Conservation (phyloP, 441 rosid genomes). For the Euphorbia schlechtendalii region DNA sequence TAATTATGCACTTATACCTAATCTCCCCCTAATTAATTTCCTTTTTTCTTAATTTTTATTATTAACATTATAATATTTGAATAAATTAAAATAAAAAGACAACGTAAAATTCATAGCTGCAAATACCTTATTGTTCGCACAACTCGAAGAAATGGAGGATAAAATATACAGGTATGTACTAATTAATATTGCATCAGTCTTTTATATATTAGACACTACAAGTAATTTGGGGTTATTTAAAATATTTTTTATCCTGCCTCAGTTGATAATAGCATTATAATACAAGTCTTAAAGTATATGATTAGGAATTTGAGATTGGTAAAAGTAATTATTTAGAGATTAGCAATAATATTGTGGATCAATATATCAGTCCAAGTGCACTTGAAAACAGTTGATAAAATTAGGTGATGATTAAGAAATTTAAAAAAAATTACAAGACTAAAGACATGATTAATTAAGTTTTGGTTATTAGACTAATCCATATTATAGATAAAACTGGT, state of each 20-base stretch:
- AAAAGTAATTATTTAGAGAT: neutral
- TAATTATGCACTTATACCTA: conserved; percentile 22
- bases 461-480: neutral
- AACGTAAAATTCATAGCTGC: no score
- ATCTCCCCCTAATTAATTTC: conserved; percentile 10
- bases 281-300: conserved; percentile 1
- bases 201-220: no score
- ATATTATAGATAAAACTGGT: neutral
- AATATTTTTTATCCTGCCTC: no score
- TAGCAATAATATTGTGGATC: conserved; percentile 2
- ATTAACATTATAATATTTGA: neutral
- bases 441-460: neutral
- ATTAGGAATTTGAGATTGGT: conserved; percentile 14
- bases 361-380: neutral
- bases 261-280: neutral
- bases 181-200: no score
- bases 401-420: conserved; percentile 33
- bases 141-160: no score
- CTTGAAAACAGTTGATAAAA: conserved; percentile 13
- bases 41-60: neutral
- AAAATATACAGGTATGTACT: no score
- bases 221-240: no score
- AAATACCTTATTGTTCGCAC: no score
- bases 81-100: neutral
- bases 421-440: neutral